These are phyloP conservation scores for Phytophthora foliorum DNA, from an alignment of 352 stramenopile genomes.

Conservation along the genomic window DNA sequence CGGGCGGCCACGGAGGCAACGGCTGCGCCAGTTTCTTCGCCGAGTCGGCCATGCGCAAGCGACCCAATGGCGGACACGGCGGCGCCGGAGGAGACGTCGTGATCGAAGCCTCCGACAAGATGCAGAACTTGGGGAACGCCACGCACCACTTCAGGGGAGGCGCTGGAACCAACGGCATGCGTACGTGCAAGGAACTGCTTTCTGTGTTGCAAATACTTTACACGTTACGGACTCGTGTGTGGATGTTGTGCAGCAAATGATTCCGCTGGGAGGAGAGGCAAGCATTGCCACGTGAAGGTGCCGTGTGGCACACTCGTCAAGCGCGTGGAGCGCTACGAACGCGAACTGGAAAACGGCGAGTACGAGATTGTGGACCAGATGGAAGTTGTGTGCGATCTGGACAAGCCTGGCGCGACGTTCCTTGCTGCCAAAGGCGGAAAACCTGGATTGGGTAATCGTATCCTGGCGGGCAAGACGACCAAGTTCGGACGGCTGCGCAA, in stretches of 20 bases:
- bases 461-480: conserved; percentile 85
- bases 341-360: conserved; percentile 78
- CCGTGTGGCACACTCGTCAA: conserved; percentile 91
- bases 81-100: conserved; percentile 86
- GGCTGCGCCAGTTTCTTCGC: conserved; percentile 90
- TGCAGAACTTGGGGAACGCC: conserved; percentile 87
- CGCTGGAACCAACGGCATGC: conserved; percentile 83
- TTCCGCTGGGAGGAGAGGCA: conserved; percentile 76
- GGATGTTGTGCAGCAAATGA: conserved; percentile 69
- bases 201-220: not conserved
- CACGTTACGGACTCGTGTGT: conserved; percentile 9
- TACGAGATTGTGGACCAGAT: conserved; percentile 87
- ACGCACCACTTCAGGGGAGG: conserved; percentile 89
- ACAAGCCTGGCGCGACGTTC: conserved; percentile 75
- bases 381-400: conserved; percentile 81
- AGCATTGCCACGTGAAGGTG: conserved; percentile 85
- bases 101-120: conserved; percentile 73
- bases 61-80: conserved; percentile 87
- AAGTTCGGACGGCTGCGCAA: conserved; percentile 86
- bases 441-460: conserved; percentile 87
- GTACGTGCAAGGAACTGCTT: conserved; percentile 49
- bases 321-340: conserved; percentile 84
- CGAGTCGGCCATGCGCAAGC: conserved; percentile 80
- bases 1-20: conserved; percentile 88
- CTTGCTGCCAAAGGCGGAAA: conserved; percentile 84